Evolutionary conservation across 805 yeast genomes (phyloP).

Genomic region (Pichia phayaonensis): DNA sequence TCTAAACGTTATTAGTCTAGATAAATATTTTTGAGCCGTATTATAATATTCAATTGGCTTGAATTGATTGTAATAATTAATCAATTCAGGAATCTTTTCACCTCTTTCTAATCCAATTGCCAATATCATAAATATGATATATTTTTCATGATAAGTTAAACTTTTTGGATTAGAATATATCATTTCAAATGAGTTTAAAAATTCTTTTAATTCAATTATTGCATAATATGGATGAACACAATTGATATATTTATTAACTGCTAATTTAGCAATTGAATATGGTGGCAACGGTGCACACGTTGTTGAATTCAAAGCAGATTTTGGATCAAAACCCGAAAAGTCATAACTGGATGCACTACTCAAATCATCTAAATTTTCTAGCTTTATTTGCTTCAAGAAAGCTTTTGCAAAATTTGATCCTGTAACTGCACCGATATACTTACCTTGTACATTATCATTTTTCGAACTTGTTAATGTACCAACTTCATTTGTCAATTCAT

Average conservation of each 20-base stretch:
- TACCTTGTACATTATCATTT: conserved; percentile 13
- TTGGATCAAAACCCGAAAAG: conserved; percentile 12
- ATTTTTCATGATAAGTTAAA: conserved; percentile 17
- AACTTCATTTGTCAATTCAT: conserved; percentile 19
- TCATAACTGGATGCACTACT: conserved; percentile 4
- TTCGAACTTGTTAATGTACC: conserved; percentile 18
- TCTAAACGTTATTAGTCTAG: conserved; percentile 12
- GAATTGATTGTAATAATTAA: conserved; percentile 13
- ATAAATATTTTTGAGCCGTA: conserved; percentile 18
- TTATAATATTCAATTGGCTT: conserved; percentile 19
- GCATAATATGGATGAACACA: conserved; percentile 17
- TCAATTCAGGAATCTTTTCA: conserved; percentile 1
- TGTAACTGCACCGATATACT: conserved; percentile 19
- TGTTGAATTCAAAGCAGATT: conserved; percentile 5
- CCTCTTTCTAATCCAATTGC: conserved; percentile 16
- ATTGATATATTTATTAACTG: conserved; percentile 16
- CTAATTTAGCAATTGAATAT: conserved; percentile 9
- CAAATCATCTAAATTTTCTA: conserved; percentile 12
- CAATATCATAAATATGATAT: conserved; percentile 17
- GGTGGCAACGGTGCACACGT: conserved; percentile 20
- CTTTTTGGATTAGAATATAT: conserved; percentile 11
- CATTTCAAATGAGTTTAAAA: conserved; percentile 6
- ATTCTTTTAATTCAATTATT: conserved; percentile 11
- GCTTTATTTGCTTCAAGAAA: conserved; percentile 17
- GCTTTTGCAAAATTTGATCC: conserved; percentile 20